phyloP scores from a whole-genome alignment of 441 rosid species.

The Populus hybrid region DNA sequence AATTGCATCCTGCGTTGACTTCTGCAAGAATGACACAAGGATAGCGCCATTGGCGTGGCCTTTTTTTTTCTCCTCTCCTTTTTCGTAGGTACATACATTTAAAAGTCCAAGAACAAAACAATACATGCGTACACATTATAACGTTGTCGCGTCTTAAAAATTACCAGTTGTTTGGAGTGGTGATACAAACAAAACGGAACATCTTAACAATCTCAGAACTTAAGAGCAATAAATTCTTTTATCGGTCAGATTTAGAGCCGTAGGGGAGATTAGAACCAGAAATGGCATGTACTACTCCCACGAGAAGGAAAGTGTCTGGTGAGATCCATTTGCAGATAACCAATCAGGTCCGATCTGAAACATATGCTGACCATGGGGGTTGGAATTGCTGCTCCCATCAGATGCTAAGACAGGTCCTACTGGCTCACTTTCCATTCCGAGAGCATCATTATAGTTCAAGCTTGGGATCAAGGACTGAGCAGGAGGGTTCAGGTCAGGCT shows the following conservation, averaged over 20 bases:
- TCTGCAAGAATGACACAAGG: not conserved
- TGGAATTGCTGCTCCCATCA: slow-evolving; percentile 27
- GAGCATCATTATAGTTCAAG: slow-evolving; percentile 27
- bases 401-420: slow-evolving; percentile 29
- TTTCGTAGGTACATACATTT: not conserved
- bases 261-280: not conserved
- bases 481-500: slow-evolving; percentile 31
- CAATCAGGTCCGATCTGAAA: slow-evolving; percentile 35
- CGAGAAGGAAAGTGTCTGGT: slow-evolving; percentile 49
- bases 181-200: not conserved
- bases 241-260: not conserved
- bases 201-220: not conserved
- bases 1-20: not conserved
- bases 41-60: not conserved
- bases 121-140: not conserved
- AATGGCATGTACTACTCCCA: slow-evolving; percentile 45
- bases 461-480: slow-evolving; percentile 38
- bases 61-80: not conserved
- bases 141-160: not conserved
- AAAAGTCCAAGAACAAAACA: not conserved
- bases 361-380: slow-evolving; percentile 28
- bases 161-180: not conserved
- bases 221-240: not conserved
- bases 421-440: slow-evolving; percentile 31
- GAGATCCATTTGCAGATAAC: slow-evolving; percentile 38